Base-by-base conservation (phyloP, 2,329 filamentous ascomycete genomes). In the Madurella mycetomatis region DNA sequence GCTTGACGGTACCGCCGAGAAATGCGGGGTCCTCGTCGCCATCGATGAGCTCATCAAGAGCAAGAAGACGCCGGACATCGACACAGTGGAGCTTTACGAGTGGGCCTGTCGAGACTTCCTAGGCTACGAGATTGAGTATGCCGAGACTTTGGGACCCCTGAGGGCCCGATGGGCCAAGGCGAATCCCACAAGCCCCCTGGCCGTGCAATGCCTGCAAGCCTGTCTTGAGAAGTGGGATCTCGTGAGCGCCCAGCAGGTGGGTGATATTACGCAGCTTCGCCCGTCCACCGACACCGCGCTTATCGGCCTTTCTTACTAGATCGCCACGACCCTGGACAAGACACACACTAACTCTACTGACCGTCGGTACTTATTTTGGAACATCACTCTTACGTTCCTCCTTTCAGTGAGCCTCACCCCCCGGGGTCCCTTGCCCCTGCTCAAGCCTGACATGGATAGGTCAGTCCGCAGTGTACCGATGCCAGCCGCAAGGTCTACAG, bases 191-290 rank as follows among this genome's bases (percentile, higher is more conserved):
- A 75, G 71, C 57, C 65, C 62, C 31, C 64, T 65, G 16, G 73
- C 68, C 5, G 68, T 72, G 9, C 70, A 70, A 42, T 82, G 76
- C 54, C 68, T 83, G 43, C 73, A 79, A 59, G 73, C 76, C 9
- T 84, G 81, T 59, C 62, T 83, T 51, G 67, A 76, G 56, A 72
- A 79, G 49, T 81, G 78, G 72, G 81, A 84, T 59, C 71, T 83
- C 51, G 70, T 73, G 53, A 80, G 78, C 61, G 79, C 80, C 2
- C 81, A 84, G 64, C 78, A 81, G 70, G 79, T 82, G 67, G 5
- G 47, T 30, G 17, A 3, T 17, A 47, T n/a, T 9, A 37, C 11
- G 34, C 13, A 37, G 11, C 34, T 37, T 37, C 11, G 34, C 34
- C 11, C 11, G 34, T 2, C 9, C 9, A 12, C 34, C 9, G 34